Base-by-base conservation (phyloP, 306 rosid species). In the Lathyrus oleraceus region DNA sequence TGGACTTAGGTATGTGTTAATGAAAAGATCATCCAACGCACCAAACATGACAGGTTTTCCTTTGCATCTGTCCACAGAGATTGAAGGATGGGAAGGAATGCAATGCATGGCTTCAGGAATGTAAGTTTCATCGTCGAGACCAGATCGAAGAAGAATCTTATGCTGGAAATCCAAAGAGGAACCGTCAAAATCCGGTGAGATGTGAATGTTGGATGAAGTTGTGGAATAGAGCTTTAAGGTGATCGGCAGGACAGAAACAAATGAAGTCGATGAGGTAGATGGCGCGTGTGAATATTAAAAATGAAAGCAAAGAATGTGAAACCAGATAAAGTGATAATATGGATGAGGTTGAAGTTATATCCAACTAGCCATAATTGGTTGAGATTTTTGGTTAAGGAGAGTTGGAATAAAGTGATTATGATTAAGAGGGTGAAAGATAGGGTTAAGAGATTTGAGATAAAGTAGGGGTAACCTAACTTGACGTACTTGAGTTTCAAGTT, bases 21-120 rank as follows among this genome's bases (percentile, higher is more conserved):
- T 79, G 15, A 87, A 87, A 2, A 87, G 85, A 23, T 64, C 77
- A 62, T 87, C 90, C 40, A 89, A 61, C 0, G 88, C 87, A 42
- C 92, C 90, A 44, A 62, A 87, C 79, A 87, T 81, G 4, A 87
- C 90, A 54, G 76, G 80, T 78, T 85, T 79, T 0, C 84, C 87
- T 61, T 89, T 88, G 21, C 70, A 85, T 2, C 90, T 83, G 0
- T 92, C 96, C 0, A 83, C 70, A 3, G 71, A 87, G 86, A 89
- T 81, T 0, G 86, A 72, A 0, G 83, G 84, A 8, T 75, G 70
- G 0, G 87, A 82, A 3, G 88, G 92, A 28, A 85, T 52, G 5
- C 0, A 11, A 48, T 85, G 84, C 86, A 85, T 54, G 12, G 83
- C 84, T 78, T 81, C 85, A 0, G 92, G 96, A 20, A 75, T 58